Evolutionary conservation across 176 grass and related monocot species (phyloP).

Genomic region (Typha latifolia): DNA sequence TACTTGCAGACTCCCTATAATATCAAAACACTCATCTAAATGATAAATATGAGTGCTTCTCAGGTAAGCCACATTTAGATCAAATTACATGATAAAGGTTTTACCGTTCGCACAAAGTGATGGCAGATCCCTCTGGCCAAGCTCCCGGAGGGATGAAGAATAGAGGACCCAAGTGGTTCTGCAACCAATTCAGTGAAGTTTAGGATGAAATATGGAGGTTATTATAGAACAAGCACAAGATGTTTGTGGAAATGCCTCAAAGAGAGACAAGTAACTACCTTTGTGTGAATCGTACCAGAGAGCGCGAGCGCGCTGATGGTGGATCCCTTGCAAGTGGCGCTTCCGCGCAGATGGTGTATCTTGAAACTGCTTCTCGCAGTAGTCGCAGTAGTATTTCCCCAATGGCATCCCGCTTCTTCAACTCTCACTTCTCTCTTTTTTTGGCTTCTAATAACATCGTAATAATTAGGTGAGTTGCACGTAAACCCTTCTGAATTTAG

Average conservation of each 20-base stretch:
- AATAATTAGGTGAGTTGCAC: too few species aligned
- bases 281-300: constrained; percentile 72
- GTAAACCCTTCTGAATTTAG: too few species aligned
- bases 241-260: constrained; percentile 32
- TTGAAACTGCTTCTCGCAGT: constrained; percentile 97
- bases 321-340: constrained; percentile 67
- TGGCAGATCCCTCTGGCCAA: constrained; percentile 55
- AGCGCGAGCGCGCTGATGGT: constrained; percentile 55
- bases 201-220: not conserved
- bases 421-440: too few species aligned
- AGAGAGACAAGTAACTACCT: constrained; percentile 10
- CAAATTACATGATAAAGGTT: not conserved
- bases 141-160: constrained; percentile 36
- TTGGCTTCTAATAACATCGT: too few species aligned
- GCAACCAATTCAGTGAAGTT: too few species aligned
- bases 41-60: too few species aligned
- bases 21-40: not conserved
- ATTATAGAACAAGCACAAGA: constrained; percentile 7
- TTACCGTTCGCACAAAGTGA: constrained; percentile 60
- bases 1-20: constrained; percentile 59
- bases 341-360: constrained; percentile 65
- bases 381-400: constrained; percentile 91
- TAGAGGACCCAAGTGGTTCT: not conserved
- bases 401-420: constrained; percentile 47
- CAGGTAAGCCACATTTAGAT: not conserved